phyloP scores from a whole-genome alignment of 1,139 yeast genomes.

The Candida sanyaensis region DNA sequence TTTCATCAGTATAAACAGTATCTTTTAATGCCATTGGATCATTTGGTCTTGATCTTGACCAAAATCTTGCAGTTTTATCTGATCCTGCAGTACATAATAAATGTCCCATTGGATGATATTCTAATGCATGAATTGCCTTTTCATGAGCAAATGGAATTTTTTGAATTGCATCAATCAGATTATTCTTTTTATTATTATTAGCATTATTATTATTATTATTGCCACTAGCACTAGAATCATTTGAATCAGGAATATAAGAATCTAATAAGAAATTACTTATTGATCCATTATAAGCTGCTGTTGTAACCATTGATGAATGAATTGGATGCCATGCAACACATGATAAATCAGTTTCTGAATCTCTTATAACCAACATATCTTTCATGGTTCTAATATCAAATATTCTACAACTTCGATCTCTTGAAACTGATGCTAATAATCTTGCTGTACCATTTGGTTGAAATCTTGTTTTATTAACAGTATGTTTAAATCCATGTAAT shows the following conservation, averaged over 20 bases:
- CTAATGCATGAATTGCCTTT: conserved; percentile 84
- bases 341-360: conserved; percentile 82
- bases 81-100: conserved; percentile 89
- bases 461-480: conserved; percentile 80
- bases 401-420: conserved; percentile 86
- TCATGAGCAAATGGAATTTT: conserved; percentile 91
- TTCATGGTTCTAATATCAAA: conserved; percentile 87
- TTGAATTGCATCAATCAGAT: conserved; percentile 51
- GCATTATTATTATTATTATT: conserved; percentile 20
- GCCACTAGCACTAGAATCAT: conserved; percentile 13
- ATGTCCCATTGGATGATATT: conserved; percentile 95
- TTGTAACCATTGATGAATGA: conserved; percentile 75
- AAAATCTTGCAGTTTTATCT: conserved; percentile 90
- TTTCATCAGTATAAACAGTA: conserved; percentile 68
- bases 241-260: conserved; percentile 42
- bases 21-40: conserved; percentile 85
- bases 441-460: conserved; percentile 72
- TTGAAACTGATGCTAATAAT: conserved; percentile 79
- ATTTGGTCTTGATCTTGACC: conserved; percentile 92
- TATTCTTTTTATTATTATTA: conserved; percentile 8
- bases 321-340: conserved; percentile 92
- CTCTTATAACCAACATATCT: conserved; percentile 71
- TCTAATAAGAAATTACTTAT: conserved; percentile 75
- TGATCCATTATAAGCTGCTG: conserved; percentile 91
- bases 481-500: conserved; percentile 89